phyloP scores from a whole-genome alignment of 2,329 filamentous ascomycete species.

The Arthroderma sp. region DNA sequence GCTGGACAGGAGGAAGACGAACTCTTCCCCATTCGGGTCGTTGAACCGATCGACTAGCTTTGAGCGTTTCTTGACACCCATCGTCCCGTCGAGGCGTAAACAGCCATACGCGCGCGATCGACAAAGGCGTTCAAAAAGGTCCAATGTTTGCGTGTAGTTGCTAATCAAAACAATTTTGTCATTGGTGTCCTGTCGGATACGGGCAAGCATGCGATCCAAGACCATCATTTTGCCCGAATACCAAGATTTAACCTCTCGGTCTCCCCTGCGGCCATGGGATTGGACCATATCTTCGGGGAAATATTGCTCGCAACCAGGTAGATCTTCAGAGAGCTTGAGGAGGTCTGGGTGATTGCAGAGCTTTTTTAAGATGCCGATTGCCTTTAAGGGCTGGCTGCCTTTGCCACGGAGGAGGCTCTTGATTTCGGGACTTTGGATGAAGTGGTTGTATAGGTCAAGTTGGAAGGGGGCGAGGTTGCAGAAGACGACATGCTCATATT shows the following conservation, averaged over 20 bases:
- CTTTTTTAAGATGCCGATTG: constrained; percentile 94
- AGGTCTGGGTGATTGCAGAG: constrained; percentile 97
- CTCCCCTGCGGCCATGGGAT: constrained; percentile 74
- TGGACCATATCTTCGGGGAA: constrained; percentile 81
- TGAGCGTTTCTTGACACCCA: constrained; percentile 94
- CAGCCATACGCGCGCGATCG: constrained; percentile 72
- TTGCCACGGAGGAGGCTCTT: constrained; percentile 84
- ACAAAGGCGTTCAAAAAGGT: constrained; percentile 86
- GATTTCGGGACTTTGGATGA: constrained; percentile 90
- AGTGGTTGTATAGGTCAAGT: constrained; percentile 87
- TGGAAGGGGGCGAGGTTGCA: constrained; percentile 92
- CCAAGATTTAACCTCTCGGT: constrained; percentile 86
- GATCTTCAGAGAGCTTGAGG: constrained; percentile 66
- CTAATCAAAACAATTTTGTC: constrained; percentile 99
- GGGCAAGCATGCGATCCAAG: constrained; percentile 91
- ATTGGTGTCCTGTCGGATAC: constrained; percentile 89
- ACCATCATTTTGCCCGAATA: constrained; percentile 98
- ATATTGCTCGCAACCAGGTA: constrained; percentile 72
- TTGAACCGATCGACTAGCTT: constrained; percentile 98
- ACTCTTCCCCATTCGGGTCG: constrained; percentile 76
- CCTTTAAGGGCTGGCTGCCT: constrained; percentile 89
- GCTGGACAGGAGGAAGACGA: constrained; percentile 89
- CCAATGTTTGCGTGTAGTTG: constrained; percentile 93
- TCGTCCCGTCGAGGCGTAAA: constrained; percentile 84
- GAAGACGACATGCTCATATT: constrained; percentile 98